Conservation (phyloP, 371 early-diverging fungal genomes). For the Syncephalastrum monosporum region DNA sequence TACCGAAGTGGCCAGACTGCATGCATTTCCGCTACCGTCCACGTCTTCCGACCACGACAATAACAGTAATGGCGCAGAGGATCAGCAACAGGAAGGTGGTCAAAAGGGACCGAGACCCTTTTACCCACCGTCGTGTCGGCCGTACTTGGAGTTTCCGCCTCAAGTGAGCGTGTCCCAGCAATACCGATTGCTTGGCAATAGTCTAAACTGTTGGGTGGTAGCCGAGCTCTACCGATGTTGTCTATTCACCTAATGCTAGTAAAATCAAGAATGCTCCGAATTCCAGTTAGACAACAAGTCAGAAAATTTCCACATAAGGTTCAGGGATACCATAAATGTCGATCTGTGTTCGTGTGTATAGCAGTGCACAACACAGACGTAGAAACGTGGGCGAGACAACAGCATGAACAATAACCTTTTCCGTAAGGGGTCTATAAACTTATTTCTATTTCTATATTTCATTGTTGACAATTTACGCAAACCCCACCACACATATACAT, state of each 20-base stretch:
- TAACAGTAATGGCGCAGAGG: conserved; percentile 7
- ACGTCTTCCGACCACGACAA: background rate
- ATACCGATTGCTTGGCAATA: conserved; percentile 74
- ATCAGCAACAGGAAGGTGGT: background rate
- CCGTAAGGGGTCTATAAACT: too few species aligned
- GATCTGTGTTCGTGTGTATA: background rate
- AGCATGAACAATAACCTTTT: background rate
- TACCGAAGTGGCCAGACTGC: conserved; percentile 71
- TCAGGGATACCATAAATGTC: background rate
- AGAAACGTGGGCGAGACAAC: background rate
- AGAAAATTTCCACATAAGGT: too few species aligned
- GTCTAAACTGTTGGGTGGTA: conserved; percentile 72
- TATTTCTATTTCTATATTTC: too few species aligned
- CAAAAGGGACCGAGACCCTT: conserved; percentile 11
- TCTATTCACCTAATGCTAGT: background rate
- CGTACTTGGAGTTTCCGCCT: conserved; percentile 52
- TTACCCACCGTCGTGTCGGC: conserved; percentile 17
- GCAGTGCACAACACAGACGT: background rate
- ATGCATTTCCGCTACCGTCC: conserved; percentile 64
- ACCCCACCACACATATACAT: too few species aligned
- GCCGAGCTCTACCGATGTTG: conserved; percentile 53
- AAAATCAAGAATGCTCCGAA: conserved; percentile 1
- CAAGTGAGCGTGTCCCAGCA: conserved; percentile 51
- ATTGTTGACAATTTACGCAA: too few species aligned
- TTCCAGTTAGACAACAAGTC: too few species aligned